Evolutionary conservation across 2,329 filamentous ascomycete species (phyloP).

Genomic region (Beauveria rudraprayagi): DNA sequence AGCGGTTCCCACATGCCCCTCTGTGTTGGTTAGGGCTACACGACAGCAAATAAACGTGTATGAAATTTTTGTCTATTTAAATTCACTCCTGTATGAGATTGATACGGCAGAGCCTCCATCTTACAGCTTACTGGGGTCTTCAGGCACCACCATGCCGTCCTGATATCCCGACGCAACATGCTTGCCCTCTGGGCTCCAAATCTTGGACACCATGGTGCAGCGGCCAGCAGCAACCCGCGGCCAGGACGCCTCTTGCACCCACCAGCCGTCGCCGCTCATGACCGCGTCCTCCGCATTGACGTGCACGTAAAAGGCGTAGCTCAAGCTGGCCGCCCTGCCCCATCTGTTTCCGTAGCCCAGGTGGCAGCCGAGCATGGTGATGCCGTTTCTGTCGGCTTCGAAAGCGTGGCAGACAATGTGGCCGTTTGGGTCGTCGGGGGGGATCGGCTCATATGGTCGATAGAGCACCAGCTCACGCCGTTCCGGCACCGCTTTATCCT

Average conservation of each 20-base stretch:
- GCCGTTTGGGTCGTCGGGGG: slow-evolving; percentile 31
- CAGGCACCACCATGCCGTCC: slow-evolving; percentile 33
- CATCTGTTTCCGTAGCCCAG: slow-evolving; percentile 37
- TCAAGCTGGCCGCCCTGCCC: slow-evolving; percentile 37
- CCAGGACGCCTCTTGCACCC: slow-evolving; percentile 45
- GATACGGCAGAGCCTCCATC: background rate
- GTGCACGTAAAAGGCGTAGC: slow-evolving; percentile 45
- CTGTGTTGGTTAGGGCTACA: too few species aligned
- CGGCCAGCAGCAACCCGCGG: slow-evolving; percentile 39
- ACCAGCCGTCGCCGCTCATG: slow-evolving; percentile 42
- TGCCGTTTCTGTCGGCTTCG: slow-evolving; percentile 45
- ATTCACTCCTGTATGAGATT: background rate
- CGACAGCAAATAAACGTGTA: too few species aligned
- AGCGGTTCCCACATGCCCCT: too few species aligned
- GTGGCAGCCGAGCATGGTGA: slow-evolving; percentile 43
- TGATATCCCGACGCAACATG: slow-evolving; percentile 49
- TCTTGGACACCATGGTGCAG: slow-evolving; percentile 39
- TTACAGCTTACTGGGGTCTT: background rate
- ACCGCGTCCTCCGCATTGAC: slow-evolving; percentile 39
- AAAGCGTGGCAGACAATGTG: slow-evolving; percentile 44
- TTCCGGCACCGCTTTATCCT: slow-evolving; percentile 32
- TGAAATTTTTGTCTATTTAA: too few species aligned
- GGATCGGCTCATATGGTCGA: slow-evolving; percentile 36
- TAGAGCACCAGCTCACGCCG: slow-evolving; percentile 43
- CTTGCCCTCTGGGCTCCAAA: slow-evolving; percentile 45